A percentile compares a stretch with the other conserved stretches of the same genome.
Conservation (phyloP, 164 flowering plant genomes). For the Protea cynaroides region DNA sequence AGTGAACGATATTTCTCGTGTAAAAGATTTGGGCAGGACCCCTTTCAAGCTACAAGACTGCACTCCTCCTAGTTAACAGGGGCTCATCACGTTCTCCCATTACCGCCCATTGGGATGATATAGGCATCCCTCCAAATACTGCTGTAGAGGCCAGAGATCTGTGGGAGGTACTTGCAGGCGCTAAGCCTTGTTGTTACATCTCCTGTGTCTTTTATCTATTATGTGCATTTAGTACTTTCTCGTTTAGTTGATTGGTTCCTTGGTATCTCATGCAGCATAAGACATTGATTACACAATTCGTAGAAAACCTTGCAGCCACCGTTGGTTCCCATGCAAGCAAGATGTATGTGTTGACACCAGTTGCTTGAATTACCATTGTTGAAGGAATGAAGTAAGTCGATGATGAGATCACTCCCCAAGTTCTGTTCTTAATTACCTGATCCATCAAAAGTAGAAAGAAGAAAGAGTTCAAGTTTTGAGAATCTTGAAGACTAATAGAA, state of each 20-base stretch:
- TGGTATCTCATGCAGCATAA: constrained; percentile 42
- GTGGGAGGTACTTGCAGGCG: constrained; percentile 48
- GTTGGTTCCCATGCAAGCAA: constrained; percentile 24
- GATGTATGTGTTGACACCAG: constrained; percentile 23
- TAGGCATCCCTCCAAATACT: constrained; percentile 41
- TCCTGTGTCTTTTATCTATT: too few species aligned
- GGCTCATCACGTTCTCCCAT: constrained; percentile 25
- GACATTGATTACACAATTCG: constrained; percentile 40
- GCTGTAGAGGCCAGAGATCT: constrained; percentile 63
- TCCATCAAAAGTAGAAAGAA: constrained; percentile 2
- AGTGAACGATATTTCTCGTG: neutral
- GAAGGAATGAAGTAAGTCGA: too few species aligned
- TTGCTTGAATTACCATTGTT: constrained; percentile 8
- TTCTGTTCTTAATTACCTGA: neutral
- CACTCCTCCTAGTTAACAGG: constrained; percentile 48
- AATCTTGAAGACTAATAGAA: too few species aligned
- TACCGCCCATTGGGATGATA: constrained; percentile 76
- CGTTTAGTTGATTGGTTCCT: neutral
- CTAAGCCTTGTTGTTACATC: neutral
- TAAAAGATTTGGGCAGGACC: constrained; percentile 83
- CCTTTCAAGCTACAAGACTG: constrained; percentile 57
- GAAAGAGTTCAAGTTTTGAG: neutral
- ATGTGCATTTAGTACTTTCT: neutral
- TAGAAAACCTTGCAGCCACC: constrained; percentile 45
- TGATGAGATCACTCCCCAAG: neutral